Base-by-base conservation (phyloP, 257 asterid genomes). In the Solanum medicagineum region DNA sequence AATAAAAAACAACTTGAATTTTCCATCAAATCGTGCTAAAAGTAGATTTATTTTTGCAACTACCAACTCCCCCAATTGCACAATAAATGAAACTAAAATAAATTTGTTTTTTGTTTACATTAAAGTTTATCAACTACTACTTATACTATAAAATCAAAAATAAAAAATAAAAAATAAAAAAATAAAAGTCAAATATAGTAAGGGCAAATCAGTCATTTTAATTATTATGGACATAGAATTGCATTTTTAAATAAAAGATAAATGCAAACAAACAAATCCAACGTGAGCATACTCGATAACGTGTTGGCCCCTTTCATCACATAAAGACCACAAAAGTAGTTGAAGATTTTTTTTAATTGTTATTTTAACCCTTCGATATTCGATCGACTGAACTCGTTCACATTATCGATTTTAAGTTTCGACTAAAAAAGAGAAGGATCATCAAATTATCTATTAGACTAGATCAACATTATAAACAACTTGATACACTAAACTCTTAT, bases 231-330 rank as follows among this genome's bases (percentile, higher is more conserved):
- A 49, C 24, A 51, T 51, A n/a, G 16, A 75, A 6, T 49, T 4
- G 4, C 19, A 16, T 51, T 17, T 15, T n/a, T 24, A 24, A 77
- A 51, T 16, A 77, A 45, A 51, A 77, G 26, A 74, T 16, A 53
- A 36, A 36, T 22, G 55, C 55, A 51, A 51, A 51, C 79, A 36
- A 69, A 40, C 53, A 69, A 66, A 14, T 17, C 47, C 44, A 75
- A 47, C 81, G 49, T 15, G 47, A 77, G 17, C 83, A 51, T 51
- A 51, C 83, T 26, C 47, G 49, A 79, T 53, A 79, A 53, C 83
- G 83, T 51, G 83, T 77, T 83, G 86, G 86, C 86, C 86, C 86
- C 84, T 83, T 73, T 71, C 13, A 51, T 11, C 17, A 19, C 42
- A 10, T 22, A 13, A 29, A 32, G 73, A 83, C 86, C 70, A 1